phyloP scores from a whole-genome alignment of 257 asterid genomes.

The Euphrasia confusa region DNA sequence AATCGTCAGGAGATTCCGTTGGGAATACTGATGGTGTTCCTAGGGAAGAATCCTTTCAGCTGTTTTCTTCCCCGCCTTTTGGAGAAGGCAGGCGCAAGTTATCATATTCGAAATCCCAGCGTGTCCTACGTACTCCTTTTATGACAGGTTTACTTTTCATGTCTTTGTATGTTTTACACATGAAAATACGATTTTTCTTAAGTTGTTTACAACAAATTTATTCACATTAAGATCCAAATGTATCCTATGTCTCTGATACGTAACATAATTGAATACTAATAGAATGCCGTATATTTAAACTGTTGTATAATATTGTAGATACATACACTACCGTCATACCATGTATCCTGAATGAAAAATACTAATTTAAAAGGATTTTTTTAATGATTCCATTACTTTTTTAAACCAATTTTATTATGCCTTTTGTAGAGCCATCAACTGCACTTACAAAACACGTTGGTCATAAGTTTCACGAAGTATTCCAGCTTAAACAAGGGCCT shows the following conservation, averaged over 20 bases:
- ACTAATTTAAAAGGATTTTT: no score
- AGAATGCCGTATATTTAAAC: no score
- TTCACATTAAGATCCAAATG: no score
- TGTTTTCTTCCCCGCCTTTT: constrained; percentile 43
- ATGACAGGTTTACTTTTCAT: constrained; percentile 41
- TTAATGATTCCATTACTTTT: neutral
- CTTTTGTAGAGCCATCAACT: constrained; percentile 43
- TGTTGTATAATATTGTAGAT: no score
- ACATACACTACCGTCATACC: no score
- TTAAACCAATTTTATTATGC: constrained; percentile 5
- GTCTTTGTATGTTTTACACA: neutral
- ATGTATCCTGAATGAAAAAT: no score
- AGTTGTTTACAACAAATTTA: no score
- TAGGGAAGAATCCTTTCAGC: neutral
- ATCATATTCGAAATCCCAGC: constrained; percentile 36
- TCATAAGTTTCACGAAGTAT: constrained; percentile 73
- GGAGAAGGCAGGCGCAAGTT: constrained; percentile 44
- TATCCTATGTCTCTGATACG: no score
- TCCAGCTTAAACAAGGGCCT: constrained; percentile 72
- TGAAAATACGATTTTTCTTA: neutral
- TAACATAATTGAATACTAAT: no score
- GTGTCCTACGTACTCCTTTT: constrained; percentile 43
- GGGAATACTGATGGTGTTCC: constrained; percentile 23
- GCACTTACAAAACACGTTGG: constrained; percentile 47
- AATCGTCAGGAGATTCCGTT: constrained; percentile 34